Evolutionary conservation across 176 grass and related monocot genomes (phyloP).

Genomic region (Poa pratensis): DNA sequence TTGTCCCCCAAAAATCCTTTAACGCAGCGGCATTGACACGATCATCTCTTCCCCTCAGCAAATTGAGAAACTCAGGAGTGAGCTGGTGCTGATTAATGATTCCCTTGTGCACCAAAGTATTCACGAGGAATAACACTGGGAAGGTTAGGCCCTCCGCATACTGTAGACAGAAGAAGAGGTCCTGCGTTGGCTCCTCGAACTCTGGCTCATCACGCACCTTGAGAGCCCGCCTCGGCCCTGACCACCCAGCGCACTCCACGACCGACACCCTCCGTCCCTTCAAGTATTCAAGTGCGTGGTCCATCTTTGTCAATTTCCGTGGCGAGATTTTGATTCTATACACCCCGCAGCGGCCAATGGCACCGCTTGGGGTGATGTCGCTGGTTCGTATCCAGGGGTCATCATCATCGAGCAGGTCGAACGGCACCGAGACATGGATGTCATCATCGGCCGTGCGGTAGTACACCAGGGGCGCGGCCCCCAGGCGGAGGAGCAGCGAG

Average conservation of each 20-base stretch:
- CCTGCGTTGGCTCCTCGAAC: conserved; percentile 45
- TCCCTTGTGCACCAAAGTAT: conserved; percentile 83
- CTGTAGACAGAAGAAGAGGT: conserved; percentile 74
- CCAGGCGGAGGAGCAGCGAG: conserved; percentile 58
- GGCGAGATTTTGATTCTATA: conserved; percentile 64
- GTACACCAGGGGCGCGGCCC: conserved; percentile 42
- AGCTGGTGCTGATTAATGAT: conserved; percentile 80
- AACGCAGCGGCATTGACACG: conserved; percentile 51
- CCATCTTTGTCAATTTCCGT: conserved; percentile 65
- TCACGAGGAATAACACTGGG: conserved; percentile 72
- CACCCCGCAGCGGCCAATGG: conserved; percentile 62
- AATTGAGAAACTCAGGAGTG: conserved; percentile 63
- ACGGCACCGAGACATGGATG: conserved; percentile 63
- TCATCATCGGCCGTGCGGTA: conserved; percentile 90
- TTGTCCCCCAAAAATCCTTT: conserved; percentile 60
- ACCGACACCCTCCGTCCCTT: conserved; percentile 43
- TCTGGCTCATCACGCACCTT: conserved; percentile 56
- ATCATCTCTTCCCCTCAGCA: conserved; percentile 53
- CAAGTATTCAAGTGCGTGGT: conserved; percentile 55
- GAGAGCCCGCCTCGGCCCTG: conserved; percentile 28
- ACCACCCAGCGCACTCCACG: conserved; percentile 25
- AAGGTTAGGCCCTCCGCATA: conserved; percentile 56
- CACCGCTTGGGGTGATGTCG: conserved; percentile 64
- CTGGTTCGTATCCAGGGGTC: conserved; percentile 86
- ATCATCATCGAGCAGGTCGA: conserved; percentile 74